Base-by-base conservation (phyloP, 768 basidiomycete species). In the Trametes sanguinea region DNA sequence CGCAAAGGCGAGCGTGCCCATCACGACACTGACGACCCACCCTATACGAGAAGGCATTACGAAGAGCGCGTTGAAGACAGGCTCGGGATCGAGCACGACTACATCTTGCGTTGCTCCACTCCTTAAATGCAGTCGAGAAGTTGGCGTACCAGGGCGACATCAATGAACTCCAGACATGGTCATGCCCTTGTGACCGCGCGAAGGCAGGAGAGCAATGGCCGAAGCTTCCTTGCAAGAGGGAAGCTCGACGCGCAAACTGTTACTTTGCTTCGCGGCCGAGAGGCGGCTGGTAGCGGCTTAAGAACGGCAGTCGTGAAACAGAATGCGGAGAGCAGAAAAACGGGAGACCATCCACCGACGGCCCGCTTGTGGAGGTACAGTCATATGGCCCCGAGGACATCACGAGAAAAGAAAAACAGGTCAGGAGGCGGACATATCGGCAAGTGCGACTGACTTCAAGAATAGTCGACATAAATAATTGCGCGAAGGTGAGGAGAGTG, bases 1-100 rank as follows among this genome's bases (percentile, higher is more conserved):
- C 9, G 53, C 51, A 54, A 67, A 52, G n/a, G 66, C 66, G 47
- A 71, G 63, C 16, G 67, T 57, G 54, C 45, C 57, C n/a, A 69
- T 30, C 47, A 10, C 22, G 42, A 47, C 48, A 13, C 67, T 14
- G n/a, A n/a, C 33, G 52, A 7, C 55, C 53, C 54, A 47, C 11
- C 46, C 29, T 6, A 3, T 29, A 2, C n/a, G 35, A 43, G 53
- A n/a, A 39, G 17, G 10, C 51, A 51, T 51, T n/a, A 10, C 35
- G 42, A 11, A n/a, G 42, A 11, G 27, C 27, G 6, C 6, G 35
- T 37, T 11, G 14, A 10, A 8, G 55, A 46, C 45, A 45, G 6
- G 47, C 2, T n/a, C 45, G 17, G 35, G 33, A 9, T 29, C 53
- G 44, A 10, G 14, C 53, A 2, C 42, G 35, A 51, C 29, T 29